Evolutionary conservation across 768 basidiomycete genomes (phyloP), one percentile per base, ranked within the genome.

Genomic region (Russula dissimulans): DNA sequence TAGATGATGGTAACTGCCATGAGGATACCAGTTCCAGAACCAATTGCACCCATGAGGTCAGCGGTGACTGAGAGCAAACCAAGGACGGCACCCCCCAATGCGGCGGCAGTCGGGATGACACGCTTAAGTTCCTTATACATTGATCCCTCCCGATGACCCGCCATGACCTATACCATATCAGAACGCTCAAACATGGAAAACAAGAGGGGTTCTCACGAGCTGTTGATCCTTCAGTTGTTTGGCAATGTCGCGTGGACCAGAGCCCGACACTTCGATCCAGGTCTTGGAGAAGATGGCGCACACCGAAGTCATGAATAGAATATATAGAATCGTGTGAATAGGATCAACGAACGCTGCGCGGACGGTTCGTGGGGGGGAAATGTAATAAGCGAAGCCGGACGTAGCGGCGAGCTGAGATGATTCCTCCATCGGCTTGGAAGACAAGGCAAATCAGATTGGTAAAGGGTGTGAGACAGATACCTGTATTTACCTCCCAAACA

Each of bases 61-160:
- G 97, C 95, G 11, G 84, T 80, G 56, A 99, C 95, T 9, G 88
- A 90, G 34, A 97, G 77, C 12, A 97, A 76, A 32, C 95, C 95
- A 12, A 97, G 86, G 60, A 94, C 91, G n/a, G 95, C 97, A 41
- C 95, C 95, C 46, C 97, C 95, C 64, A 97, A 91, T 0, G 95
- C 92, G 26, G 95, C 97, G 12, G 97, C 95, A 22, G 95, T 97
- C 2, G 97, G 97, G 65, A 99, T 97, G 63, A 98, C 89, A 46
- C 93, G 83, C 79, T 97, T 99, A 62, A 99, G 83, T 71, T 98
- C 97, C 78, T 97, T 99, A 81, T 98, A 99, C 91, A 98, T 95
- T 36, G 89, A 92, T 15, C 89, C 93, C 71, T 99, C 97, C 67
- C 94, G 88, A 73, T 97, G 95, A 60, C 71, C 84, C 3, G 86